Conservation (phyloP, 2,329 filamentous ascomycete genomes). For the Cercospora nicotianae region DNA sequence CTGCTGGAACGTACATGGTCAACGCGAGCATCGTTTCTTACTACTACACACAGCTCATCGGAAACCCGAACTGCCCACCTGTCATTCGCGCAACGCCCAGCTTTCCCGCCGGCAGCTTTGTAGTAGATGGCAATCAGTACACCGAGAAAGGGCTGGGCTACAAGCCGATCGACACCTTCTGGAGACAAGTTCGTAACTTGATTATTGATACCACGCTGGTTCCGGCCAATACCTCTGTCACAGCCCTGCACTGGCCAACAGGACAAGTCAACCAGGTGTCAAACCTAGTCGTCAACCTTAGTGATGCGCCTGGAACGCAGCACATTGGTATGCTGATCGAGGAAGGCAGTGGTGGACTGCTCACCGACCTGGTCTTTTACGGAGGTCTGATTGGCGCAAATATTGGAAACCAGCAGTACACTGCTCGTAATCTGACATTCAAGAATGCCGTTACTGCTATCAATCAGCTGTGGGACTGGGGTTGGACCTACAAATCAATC, state of each 20-base stretch:
- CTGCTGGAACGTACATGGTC: background rate
- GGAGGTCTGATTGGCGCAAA: constrained; percentile 34
- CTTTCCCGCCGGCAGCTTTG: background rate
- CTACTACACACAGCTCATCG: background rate
- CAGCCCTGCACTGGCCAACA: background rate
- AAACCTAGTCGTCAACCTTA: background rate
- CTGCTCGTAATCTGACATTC: background rate
- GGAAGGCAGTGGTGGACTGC: constrained; percentile 47
- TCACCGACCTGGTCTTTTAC: constrained; percentile 48
- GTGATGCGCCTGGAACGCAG: constrained; percentile 45
- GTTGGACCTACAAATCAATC: background rate
- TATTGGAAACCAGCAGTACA: background rate
- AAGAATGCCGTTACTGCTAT: background rate
- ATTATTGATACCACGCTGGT: background rate
- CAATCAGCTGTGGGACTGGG: background rate
- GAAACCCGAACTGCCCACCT: background rate
- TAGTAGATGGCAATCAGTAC: background rate
- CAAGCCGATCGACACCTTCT: background rate
- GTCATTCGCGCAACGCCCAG: background rate
- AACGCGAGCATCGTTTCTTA: background rate
- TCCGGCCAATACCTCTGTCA: background rate
- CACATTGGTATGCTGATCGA: constrained; percentile 49
- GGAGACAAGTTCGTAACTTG: background rate
- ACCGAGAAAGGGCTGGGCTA: background rate
- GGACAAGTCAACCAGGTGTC: background rate